Evolutionary conservation across 805 yeast genomes (phyloP), one percentile per base, ranked within the genome.

Genomic region (Spathaspora hagerdaliae): DNA sequence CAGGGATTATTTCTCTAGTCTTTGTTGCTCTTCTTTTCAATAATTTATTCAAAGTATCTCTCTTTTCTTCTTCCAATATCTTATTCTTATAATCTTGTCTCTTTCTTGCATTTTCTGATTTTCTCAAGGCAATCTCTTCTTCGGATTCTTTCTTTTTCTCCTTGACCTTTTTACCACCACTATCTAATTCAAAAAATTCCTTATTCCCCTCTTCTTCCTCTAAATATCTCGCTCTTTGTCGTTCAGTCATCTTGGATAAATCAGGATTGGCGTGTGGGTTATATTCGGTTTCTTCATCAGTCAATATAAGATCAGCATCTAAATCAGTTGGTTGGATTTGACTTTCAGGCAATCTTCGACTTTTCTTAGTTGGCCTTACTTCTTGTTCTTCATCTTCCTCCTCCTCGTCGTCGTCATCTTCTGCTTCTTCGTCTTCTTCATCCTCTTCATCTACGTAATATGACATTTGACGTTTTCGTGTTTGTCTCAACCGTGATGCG

Each of bases 1-100:
- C 43, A 13, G 38, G 42, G 36, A 59, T 63, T 3, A 55, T 59
- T 37, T 69, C 78, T 52, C 85, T 71, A 0, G 81, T 78, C 59
- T 85, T 85, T 40, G 80, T 81, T 0, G 97, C 96, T 51, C 96
- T 77, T 63, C 91, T 82, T 64, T 87, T 84, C 51, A 92, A 71
- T 51, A 92, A 70, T 61, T 87, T 88, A 62, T 92, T 92, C 52
- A 92, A 74, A 0, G 97, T 91, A 52, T 92, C 97, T 58, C 83
- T 79, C 61, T 94, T 94, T 64, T 94, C 98, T 62, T 88, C 97
- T 58, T 91, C 97, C 36, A 88, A 67, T 51, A 85, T 81, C 66
- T 85, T 84, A 56, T 84, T 90, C 53, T 84, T 82, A 56, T 89
- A 77, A 59, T 92, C 91, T 62, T 86, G 87, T 52, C 99, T 75